Percentiles rank a stretch among this genome's conserved stretches.
phyloP scores from a whole-genome alignment of 2,329 filamentous ascomycete species.

The Macroventuria anomochaeta region DNA sequence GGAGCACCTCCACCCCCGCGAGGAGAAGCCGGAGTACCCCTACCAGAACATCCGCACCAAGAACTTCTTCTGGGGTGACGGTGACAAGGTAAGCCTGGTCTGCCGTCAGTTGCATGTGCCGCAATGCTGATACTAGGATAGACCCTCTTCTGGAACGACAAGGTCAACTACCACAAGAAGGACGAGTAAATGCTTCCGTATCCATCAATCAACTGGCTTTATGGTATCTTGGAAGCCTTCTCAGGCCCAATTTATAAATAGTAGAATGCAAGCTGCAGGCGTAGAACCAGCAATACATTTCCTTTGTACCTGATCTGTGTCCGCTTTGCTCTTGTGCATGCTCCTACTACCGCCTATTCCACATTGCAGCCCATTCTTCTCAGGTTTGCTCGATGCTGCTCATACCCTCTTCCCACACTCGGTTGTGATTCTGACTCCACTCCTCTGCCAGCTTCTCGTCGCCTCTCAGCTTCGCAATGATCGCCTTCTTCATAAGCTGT shows the following conservation, averaged over 20 bases:
- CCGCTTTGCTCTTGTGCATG: slow-evolving; percentile 1
- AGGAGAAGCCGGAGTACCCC: slow-evolving; percentile 90
- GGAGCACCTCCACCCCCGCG: slow-evolving; percentile 67
- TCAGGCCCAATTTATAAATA: slow-evolving; percentile 34
- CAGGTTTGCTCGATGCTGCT: slow-evolving; percentile 17
- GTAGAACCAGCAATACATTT: slow-evolving; percentile 42
- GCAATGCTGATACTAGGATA: slow-evolving; percentile 23
- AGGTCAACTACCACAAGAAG: slow-evolving; percentile 97
- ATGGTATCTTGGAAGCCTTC: slow-evolving; percentile 12
- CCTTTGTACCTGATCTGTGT: slow-evolving; percentile 32
- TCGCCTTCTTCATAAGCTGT: slow-evolving; percentile 81
- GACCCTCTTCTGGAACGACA: slow-evolving; percentile 80
- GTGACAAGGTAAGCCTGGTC: slow-evolving; percentile 77
- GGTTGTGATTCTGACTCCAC: slow-evolving; percentile 47
- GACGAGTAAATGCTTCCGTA: slow-evolving; percentile 60
- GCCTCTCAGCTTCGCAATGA: slow-evolving; percentile 71
- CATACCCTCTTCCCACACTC: slow-evolving; percentile 43
- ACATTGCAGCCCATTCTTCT: neutral
- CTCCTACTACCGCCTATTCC: neutral
- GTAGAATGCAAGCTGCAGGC: slow-evolving; percentile 30
- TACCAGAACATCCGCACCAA: slow-evolving; percentile 98
- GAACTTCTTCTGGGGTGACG: slow-evolving; percentile 94
- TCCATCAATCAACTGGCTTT: slow-evolving; percentile 10
- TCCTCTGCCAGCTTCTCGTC: slow-evolving; percentile 46
- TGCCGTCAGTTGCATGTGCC: neutral